These are phyloP conservation scores for Oryza longistaminata DNA, from an alignment of 176 grass and related monocot genomes.

Conservation along the genomic window DNA sequence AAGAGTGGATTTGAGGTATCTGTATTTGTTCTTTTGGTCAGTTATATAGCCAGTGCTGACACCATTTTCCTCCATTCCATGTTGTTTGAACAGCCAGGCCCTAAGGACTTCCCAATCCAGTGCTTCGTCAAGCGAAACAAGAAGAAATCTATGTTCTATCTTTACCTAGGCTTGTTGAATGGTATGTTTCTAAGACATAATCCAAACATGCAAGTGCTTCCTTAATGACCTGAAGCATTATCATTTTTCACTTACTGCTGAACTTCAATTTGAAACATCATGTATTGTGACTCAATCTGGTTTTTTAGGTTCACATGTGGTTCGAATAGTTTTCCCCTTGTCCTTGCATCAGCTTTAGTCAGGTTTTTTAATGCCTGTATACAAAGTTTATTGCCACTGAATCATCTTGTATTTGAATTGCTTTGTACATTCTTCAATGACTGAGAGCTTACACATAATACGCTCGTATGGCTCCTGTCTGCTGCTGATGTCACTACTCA, in stretches of 20 bases:
- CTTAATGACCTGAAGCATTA: background rate
- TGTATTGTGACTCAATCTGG: background rate
- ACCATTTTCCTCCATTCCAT: background rate
- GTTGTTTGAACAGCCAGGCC: constrained; percentile 46
- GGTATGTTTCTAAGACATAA: constrained; percentile 36
- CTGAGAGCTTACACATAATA: background rate
- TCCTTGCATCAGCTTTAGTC: background rate
- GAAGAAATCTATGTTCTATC: constrained; percentile 54
- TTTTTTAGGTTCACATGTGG: background rate
- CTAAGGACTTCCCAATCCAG: constrained; percentile 55
- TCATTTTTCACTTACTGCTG: background rate
- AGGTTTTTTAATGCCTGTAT: background rate
- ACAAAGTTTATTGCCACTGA: background rate
- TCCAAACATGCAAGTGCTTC: background rate
- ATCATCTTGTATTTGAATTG: background rate
- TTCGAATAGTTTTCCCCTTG: background rate
- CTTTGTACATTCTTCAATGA: background rate
- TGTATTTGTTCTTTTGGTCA: background rate
- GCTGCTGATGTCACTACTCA: background rate
- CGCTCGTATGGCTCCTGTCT: background rate
- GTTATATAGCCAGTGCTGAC: constrained; percentile 1
- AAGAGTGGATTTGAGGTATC: background rate
- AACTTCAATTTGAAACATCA: background rate
- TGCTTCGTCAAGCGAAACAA: constrained; percentile 76
- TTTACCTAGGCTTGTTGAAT: constrained; percentile 54